Conservation (phyloP, 176 grass and related monocot genomes). For the Oryza australiensis region DNA sequence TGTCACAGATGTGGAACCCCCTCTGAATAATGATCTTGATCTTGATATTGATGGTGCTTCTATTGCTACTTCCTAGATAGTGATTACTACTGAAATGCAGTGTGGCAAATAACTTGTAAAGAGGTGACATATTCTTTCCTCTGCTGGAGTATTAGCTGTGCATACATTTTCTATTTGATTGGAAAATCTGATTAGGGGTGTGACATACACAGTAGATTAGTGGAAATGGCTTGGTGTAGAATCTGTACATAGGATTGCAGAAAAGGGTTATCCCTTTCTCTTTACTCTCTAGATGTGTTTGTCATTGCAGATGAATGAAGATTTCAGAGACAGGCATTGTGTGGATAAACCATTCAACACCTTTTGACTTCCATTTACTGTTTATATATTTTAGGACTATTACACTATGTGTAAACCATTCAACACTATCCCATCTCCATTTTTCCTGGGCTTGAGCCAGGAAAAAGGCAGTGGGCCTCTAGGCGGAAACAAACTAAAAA, state of each 20-base stretch:
- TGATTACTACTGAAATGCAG: background rate
- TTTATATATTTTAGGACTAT: background rate
- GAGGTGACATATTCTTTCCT: slow-evolving; percentile 32
- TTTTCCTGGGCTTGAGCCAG: background rate
- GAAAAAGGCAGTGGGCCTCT: too few relatives aligned
- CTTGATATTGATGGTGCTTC: background rate
- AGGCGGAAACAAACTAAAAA: too few relatives aligned
- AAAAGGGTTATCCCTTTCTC: slow-evolving; percentile 8
- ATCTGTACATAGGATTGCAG: slow-evolving; percentile 43
- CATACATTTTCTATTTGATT: background rate
- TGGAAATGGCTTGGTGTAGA: slow-evolving; percentile 26
- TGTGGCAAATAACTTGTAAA: slow-evolving; percentile 7
- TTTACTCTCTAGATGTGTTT: slow-evolving; percentile 12
- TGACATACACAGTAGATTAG: slow-evolving; percentile 21
- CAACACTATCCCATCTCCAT: background rate
- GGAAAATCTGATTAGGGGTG: slow-evolving; percentile 30
- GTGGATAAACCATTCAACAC: background rate
- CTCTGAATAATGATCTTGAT: slow-evolving; percentile 9
- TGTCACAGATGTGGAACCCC: slow-evolving; percentile 32
- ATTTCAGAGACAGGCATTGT: background rate
- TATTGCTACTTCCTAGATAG: slow-evolving; percentile 6
- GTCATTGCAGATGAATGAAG: background rate
- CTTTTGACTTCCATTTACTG: background rate
- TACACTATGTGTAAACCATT: background rate
- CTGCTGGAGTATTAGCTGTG: slow-evolving; percentile 25